These are phyloP conservation scores for Sporothrix sp. DNA, from an alignment of 2,329 filamentous ascomycete species.

Conservation along the genomic window DNA sequence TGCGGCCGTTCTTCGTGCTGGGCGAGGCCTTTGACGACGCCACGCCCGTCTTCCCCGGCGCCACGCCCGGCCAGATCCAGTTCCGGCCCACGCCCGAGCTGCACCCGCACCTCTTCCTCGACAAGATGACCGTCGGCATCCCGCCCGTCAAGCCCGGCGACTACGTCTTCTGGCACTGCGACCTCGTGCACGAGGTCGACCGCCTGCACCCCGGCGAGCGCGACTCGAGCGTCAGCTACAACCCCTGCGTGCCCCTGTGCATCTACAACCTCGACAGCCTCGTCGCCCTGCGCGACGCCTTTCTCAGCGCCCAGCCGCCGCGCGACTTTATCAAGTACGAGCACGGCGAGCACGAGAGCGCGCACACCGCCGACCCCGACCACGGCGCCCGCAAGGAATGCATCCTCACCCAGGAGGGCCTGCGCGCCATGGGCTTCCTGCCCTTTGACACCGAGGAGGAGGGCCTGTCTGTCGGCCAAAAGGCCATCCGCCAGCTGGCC, in stretches of 20 bases:
- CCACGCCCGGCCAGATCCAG: constrained; percentile 17
- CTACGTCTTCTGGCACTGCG: constrained; percentile 59
- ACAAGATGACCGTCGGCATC: constrained; percentile 51
- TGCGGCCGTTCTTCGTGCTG: constrained; percentile 54
- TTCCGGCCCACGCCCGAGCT: constrained; percentile 29
- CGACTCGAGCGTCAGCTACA: not conserved
- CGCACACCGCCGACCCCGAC: not conserved
- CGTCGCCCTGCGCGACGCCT: not conserved
- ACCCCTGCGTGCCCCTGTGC: not conserved
- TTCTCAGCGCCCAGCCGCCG: not conserved
- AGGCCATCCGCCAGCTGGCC: not conserved
- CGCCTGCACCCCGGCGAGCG: not conserved
- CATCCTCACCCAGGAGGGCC: not conserved
- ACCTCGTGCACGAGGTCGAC: constrained; percentile 21
- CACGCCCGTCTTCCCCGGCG: no score
- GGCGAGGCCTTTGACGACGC: constrained; percentile 18
- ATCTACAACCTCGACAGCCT: not conserved
- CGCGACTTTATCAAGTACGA: not conserved
- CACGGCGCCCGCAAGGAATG: not conserved
- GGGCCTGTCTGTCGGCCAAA: not conserved
- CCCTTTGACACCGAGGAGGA: not conserved
- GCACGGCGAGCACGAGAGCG: not conserved
- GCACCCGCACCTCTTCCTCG: constrained; percentile 52
- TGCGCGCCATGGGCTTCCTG: not conserved
- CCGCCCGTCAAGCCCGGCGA: constrained; percentile 53